These are phyloP conservation scores for Aegle marmelos DNA, from an alignment of 345 rosid species.

Conservation along the genomic window DNA sequence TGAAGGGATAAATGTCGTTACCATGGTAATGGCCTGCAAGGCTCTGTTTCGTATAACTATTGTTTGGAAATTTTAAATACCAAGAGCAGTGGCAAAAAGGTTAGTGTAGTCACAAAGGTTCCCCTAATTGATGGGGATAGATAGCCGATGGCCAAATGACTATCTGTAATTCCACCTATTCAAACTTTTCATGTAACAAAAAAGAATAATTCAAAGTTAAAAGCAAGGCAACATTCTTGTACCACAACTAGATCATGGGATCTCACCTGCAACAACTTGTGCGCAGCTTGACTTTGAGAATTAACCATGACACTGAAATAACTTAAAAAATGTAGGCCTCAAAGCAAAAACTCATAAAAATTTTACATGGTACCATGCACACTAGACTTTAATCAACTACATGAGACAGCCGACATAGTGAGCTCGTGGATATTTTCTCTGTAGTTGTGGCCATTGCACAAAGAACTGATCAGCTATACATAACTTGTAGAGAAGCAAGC, in stretches of 20 bases:
- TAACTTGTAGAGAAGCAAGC: slow-evolving; percentile 73
- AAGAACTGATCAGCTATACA: slow-evolving; percentile 76
- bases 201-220: neutral
- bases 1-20: slow-evolving; percentile 56
- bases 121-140: slow-evolving; percentile 6
- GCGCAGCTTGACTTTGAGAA: neutral
- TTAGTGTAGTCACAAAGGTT: slow-evolving; percentile 6
- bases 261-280: neutral
- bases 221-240: slow-evolving; percentile 5
- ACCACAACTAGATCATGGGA: neutral
- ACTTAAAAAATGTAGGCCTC: neutral
- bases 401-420: slow-evolving; percentile 82
- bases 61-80: slow-evolving; percentile 8
- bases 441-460: slow-evolving; percentile 43
- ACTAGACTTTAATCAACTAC: slow-evolving; percentile 38
- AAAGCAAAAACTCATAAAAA: neutral
- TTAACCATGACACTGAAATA: neutral
- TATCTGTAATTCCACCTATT: neutral
- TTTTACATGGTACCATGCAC: slow-evolving; percentile 15
- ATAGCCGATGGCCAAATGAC: neutral
- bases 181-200: neutral
- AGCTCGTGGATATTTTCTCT: slow-evolving; percentile 59
- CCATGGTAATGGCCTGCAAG: slow-evolving; percentile 65
- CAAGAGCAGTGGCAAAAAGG: slow-evolving; percentile 12
- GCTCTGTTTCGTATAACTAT: slow-evolving; percentile 25